Base-by-base conservation (phyloP, 257 asterid genomes). In the Lantana camara region DNA sequence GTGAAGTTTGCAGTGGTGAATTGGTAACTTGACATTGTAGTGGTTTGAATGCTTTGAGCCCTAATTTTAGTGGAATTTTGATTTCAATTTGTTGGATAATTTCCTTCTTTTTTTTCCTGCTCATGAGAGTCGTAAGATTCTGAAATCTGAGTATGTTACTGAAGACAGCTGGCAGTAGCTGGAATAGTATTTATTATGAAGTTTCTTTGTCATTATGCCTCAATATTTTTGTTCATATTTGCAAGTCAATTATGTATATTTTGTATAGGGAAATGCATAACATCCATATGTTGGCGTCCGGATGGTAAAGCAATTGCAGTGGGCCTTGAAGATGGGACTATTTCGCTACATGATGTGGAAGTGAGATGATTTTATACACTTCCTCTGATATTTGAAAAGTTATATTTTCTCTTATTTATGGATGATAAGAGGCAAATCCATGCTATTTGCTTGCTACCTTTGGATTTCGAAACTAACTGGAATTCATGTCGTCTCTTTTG, bases 221-320 rank as follows among this genome's bases (percentile, higher is more conserved):
- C 57, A 17, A 24, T 10, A n/a, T 38, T 19, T 66, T n/a, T n/a
- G n/a, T 35, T 27, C 56, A 30, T n/a, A 3, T 27, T 48, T 17
- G 10, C 44, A 4, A 23, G 61, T 63, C 64, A 55, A 63, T 55
- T 45, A 60, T 40, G 73, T 46, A 23, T 41, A 32, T 47, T 30
- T 64, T 74, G 15, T 60, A 15, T 55, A 93, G 99, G 94, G 57
- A 87, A 86, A 81, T 58, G 79, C 75, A 84, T 94, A 65, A 76
- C 92, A 63, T 85, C 99, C 49, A 80, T 90, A 75, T 94, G 97
- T 66, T 94, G 99, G 99, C 94, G 96, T 13, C 99, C 99, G 7
- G 97, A 94, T 79, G 99, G 99, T 50, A 94, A 88, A 72, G 96
- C 83, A 29, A 82, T 94, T 71, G 99, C 95, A 1, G 85, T 86